Base-by-base conservation (phyloP, 306 rosid species). In the Acacia crassicarpa region DNA sequence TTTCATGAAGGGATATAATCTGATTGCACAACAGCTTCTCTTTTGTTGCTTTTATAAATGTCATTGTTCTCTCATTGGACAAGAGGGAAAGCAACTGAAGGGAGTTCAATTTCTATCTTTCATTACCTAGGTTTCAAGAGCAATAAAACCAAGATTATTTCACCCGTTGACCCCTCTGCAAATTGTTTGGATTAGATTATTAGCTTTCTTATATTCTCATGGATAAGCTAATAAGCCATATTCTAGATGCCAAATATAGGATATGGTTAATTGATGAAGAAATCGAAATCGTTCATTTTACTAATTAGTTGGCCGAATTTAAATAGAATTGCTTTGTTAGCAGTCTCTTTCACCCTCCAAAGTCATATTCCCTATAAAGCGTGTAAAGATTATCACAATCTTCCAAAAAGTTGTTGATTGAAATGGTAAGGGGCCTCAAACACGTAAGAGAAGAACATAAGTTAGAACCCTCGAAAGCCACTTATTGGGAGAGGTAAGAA, bases 51-150 rank as follows among this genome's bases (percentile, higher is more conserved):
- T 43, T 44, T 44, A n/a, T 44, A 23, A 4, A n/a, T 20, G 75
- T 16, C 56, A 14, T 13, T 70, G 17, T 8, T 43, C 49, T 70
- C 35, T 43, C 56, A 14, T 44, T 43, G 17, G 46, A 43, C 51
- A 30, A 30, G 25, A 69, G 45, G 9, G 53, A 70, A 22, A 27
- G 77, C 61, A 19, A 30, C 74, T 59, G 33, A 38, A 72, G 72
- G 51, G 27, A 44, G n/a, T 33, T 46, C 66, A 43, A 14, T 20
- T 62, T 23, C 1, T 74, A 40, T n/a, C 44, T 59, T 68, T 17
- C 65, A 12, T 58, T 43, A 32, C 45, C 46, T 76, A 49, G 65
- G 72, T 43, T 48, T 73, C 16, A 73, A 74, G 66, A 74, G 69
- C 33, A 33, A 11, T 13, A 5, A 32, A 65, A 32, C 38, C 59